Evolutionary conservation across 768 basidiomycete species (phyloP).

Genomic region (Russula sp.): DNA sequence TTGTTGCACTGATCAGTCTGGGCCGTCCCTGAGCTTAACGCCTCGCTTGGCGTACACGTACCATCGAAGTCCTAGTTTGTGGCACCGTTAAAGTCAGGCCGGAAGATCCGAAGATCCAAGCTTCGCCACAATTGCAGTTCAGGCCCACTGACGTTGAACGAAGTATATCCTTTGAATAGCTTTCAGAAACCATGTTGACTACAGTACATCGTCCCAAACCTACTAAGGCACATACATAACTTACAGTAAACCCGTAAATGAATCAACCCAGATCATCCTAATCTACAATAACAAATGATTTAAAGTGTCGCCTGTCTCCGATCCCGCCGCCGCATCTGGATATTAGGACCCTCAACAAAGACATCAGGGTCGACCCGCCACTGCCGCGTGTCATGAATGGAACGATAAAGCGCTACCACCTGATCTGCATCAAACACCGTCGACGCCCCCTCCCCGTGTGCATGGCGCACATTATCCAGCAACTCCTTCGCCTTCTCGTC

Average conservation of each 20-base stretch:
- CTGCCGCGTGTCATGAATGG: slow-evolving; percentile 7
- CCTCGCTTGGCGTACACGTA: background rate
- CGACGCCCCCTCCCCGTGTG: background rate
- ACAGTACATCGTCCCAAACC: background rate
- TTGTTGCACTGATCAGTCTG: background rate
- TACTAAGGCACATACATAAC: background rate
- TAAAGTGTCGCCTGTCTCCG: slow-evolving; percentile 1
- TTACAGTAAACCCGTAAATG: background rate
- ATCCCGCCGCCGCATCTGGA: background rate
- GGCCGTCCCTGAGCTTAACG: background rate
- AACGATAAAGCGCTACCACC: slow-evolving; percentile 1
- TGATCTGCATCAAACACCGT: slow-evolving; percentile 4
- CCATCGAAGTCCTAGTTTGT: background rate
- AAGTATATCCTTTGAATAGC: background rate
- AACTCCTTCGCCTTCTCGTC: background rate
- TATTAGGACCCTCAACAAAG: background rate
- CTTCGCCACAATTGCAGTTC: background rate
- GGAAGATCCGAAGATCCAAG: too few relatives aligned
- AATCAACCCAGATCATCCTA: background rate
- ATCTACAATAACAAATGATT: background rate
- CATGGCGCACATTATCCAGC: slow-evolving; percentile 1
- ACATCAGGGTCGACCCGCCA: background rate
- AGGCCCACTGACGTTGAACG: too few relatives aligned
- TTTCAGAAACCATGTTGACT: background rate
- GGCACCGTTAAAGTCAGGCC: background rate